Evolutionary conservation across 2,329 filamentous ascomycete species (phyloP).

Genomic region (Zasmidium cellare): DNA sequence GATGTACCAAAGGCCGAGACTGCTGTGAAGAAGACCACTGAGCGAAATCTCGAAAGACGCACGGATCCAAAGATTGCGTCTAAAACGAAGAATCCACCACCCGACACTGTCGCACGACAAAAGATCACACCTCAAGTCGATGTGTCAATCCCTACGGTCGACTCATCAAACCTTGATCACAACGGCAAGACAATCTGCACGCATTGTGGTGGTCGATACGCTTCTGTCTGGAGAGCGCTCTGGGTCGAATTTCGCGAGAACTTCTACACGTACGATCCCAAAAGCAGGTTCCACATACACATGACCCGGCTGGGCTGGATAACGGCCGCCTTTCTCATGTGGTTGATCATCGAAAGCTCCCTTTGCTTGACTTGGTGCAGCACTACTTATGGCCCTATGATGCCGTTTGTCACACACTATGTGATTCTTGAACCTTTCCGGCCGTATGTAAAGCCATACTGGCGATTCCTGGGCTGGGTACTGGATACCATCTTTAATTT

Average conservation of each 20-base stretch:
- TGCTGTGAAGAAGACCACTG: neutral
- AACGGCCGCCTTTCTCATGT: slow-evolving; percentile 44
- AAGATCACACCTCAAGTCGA: neutral
- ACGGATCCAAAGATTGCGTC: neutral
- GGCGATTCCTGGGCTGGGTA: neutral
- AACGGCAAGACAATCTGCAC: slow-evolving; percentile 20
- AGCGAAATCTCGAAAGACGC: too few species aligned
- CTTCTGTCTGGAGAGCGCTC: slow-evolving; percentile 29
- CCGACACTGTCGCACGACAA: neutral
- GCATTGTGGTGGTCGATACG: slow-evolving; percentile 27
- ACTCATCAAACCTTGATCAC: slow-evolving; percentile 9
- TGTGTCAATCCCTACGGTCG: neutral
- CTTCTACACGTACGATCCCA: slow-evolving; percentile 29
- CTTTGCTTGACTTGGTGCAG: slow-evolving; percentile 49
- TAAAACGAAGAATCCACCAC: neutral
- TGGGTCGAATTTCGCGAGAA: slow-evolving; percentile 30
- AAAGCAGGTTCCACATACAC: slow-evolving; percentile 26
- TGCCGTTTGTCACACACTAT: slow-evolving; percentile 58
- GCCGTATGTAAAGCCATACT: neutral
- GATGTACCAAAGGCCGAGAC: neutral
- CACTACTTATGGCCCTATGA: slow-evolving; percentile 53
- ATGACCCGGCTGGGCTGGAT: slow-evolving; percentile 43
- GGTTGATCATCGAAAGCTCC: slow-evolving; percentile 43
- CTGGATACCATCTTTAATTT: neutral
- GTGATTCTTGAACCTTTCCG: slow-evolving; percentile 48